Evolutionary conservation across 2,329 filamentous ascomycete genomes (phyloP).

Genomic region (Coniochaeta sp.): DNA sequence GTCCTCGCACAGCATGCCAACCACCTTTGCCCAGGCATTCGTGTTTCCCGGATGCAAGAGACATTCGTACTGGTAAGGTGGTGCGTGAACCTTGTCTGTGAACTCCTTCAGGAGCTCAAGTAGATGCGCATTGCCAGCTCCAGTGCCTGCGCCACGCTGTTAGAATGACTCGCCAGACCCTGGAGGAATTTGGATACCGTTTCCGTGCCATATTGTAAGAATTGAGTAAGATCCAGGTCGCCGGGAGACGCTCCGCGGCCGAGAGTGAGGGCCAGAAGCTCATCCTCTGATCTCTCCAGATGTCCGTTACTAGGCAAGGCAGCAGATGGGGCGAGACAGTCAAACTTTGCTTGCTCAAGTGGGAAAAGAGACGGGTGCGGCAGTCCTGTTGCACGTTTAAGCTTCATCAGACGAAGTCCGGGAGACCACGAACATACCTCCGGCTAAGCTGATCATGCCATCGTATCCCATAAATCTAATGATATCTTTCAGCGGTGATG

Average conservation of each 20-base stretch:
- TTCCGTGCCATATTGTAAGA: slow-evolving; percentile 11
- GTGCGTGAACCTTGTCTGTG: slow-evolving; percentile 11
- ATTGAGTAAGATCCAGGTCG: slow-evolving; percentile 11
- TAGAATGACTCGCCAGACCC: slow-evolving; percentile 1
- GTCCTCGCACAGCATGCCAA: slow-evolving; percentile 19
- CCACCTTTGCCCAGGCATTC: slow-evolving; percentile 22
- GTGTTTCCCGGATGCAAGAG: slow-evolving; percentile 16
- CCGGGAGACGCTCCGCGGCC: slow-evolving; percentile 3
- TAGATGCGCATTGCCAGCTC: too few species aligned
- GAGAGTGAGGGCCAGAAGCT: slow-evolving; percentile 3
- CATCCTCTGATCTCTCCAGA: not conserved
- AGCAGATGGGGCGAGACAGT: slow-evolving; percentile 4
- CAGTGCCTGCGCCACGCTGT: too few species aligned
- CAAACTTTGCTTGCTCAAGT: slow-evolving; percentile 10
- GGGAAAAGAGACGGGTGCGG: slow-evolving; percentile 22
- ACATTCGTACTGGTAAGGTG: slow-evolving; percentile 3
- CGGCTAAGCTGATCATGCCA: slow-evolving; percentile 24
- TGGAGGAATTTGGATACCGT: too few species aligned
- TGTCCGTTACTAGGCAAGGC: not conserved
- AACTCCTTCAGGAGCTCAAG: not conserved
- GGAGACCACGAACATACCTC: slow-evolving; percentile 12
- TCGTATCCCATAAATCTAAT: slow-evolving; percentile 24
- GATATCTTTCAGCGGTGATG: slow-evolving; percentile 24
- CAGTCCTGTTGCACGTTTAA: slow-evolving; percentile 11
- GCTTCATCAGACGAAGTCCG: not conserved